These are phyloP conservation scores for Geranium incanum DNA, from an alignment of 441 rosid species.

Conservation along the genomic window DNA sequence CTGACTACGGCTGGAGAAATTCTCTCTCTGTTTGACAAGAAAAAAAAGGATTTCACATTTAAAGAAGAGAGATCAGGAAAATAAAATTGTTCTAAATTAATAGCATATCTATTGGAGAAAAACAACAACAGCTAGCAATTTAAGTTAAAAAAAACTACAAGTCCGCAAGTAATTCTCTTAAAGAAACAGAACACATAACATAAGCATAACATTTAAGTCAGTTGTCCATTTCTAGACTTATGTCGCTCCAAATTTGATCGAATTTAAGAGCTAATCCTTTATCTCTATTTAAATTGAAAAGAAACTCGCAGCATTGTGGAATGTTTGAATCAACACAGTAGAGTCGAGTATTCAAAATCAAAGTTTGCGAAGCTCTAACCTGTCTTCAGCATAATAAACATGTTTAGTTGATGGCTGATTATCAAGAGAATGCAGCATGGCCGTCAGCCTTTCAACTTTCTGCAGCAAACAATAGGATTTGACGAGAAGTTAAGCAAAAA, in stretches of 20 bases:
- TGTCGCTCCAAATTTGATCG: too few relatives aligned
- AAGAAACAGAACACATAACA: too few relatives aligned
- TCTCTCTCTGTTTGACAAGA: background rate
- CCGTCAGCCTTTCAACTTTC: constrained; percentile 78
- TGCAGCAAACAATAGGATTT: constrained; percentile 24
- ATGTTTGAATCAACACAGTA: background rate
- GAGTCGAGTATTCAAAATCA: background rate
- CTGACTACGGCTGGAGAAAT: background rate
- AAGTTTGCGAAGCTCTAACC: constrained; percentile 32
- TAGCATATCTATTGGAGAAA: background rate
- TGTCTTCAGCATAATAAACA: constrained; percentile 70
- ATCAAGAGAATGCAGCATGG: constrained; percentile 60
- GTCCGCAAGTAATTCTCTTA: background rate
- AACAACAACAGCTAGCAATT: background rate
- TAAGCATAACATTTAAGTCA: too few relatives aligned
- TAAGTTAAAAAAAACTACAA: background rate
- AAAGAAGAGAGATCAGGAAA: background rate
- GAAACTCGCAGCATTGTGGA: background rate
- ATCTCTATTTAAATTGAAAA: background rate
- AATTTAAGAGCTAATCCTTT: too few relatives aligned
- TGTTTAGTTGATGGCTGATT: constrained; percentile 42
- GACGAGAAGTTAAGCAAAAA: background rate
- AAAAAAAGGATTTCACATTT: background rate
- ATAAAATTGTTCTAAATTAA: background rate
- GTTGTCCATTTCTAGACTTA: too few relatives aligned